These are phyloP conservation scores for Jamesozyma rosinii DNA, from an alignment of 805 yeast genomes.

Conservation along the genomic window DNA sequence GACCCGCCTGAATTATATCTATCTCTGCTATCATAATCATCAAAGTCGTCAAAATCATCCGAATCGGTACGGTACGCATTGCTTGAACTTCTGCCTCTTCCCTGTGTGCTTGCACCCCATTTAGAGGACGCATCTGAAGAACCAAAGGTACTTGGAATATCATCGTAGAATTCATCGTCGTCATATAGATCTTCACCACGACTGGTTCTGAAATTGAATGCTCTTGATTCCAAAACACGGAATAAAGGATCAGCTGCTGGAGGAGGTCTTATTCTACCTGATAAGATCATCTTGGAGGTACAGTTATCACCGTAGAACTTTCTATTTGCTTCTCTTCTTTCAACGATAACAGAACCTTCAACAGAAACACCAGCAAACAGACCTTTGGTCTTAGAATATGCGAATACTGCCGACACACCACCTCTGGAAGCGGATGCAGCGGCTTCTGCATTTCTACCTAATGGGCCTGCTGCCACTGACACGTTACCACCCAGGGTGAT, in stretches of 20 bases:
- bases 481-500: conserved; percentile 91
- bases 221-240: conserved; percentile 78
- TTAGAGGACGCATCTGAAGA: conserved; percentile 30
- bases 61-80: conserved; percentile 21
- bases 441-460: conserved; percentile 96
- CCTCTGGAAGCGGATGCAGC: conserved; percentile 88
- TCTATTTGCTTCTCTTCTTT: conserved; percentile 93
- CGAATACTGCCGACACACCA: conserved; percentile 80
- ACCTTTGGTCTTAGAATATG: conserved; percentile 94
- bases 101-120: conserved; percentile 12
- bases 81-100: conserved; percentile 7
- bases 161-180: conserved; percentile 52
- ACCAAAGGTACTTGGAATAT: conserved; percentile 39
- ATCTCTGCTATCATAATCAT: conserved; percentile 20
- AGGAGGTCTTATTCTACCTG: conserved; percentile 88
- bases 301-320: conserved; percentile 85
- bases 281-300: conserved; percentile 75
- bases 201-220: conserved; percentile 50
- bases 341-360: conserved; percentile 94
- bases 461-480: conserved; percentile 93
- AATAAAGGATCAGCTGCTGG: conserved; percentile 81
- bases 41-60: conserved; percentile 18
- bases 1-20: conserved; percentile 7
- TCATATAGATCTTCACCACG: conserved; percentile 55
- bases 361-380: conserved; percentile 94